Evolutionary conservation across 2,329 filamentous ascomycete species (phyloP), one percentile per base, ranked within the genome.

Genomic region (Xylaria digitata): DNA sequence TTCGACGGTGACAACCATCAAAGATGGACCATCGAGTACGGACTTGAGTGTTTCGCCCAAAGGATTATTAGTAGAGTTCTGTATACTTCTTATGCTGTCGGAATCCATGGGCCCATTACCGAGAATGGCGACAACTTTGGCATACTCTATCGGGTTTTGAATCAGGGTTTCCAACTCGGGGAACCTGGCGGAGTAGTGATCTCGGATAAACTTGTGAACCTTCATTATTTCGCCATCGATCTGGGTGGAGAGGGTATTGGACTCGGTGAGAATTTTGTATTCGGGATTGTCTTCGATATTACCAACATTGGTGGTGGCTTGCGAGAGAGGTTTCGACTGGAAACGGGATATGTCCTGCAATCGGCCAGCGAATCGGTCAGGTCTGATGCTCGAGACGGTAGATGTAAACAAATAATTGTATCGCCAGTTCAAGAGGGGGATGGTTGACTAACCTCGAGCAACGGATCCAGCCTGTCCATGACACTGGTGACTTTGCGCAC

Each of bases 1-100:
- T 81, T 98, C 96, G 11, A 98, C 91, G 0, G 93, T 95, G 58
- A 99, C 94, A 68, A 96, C 93, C 94, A 99, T 97, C 74, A 98
- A 83, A 0, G 93, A 92, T 0, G 96, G 93, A 0, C 93, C 93
- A 77, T 97, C 93, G 15, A 99, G 84, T 0, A 98, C 90, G 1
- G 90, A 88, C 75, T 91, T 91, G 45, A 99, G 85, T 0, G 92
- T 89, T 63, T 88, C 85, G 17, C 90, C 89, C 6, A 97, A 84
- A 9, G 92, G 84, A 75, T 98, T 97, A 67, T 96, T 87, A 7
- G 89, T 88, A 3, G 91, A 92, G 17, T 88, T 86, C 66, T 94
- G 90, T 53, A 97, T 85, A 2, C 86, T 83, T 78, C 94, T 95
- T 81, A 98, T 95, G 74, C 90, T 92, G 40, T 89, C 87, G 61